phyloP scores from a whole-genome alignment of 1,284 basidiomycete genomes.

The Wallemia mellicola region DNA sequence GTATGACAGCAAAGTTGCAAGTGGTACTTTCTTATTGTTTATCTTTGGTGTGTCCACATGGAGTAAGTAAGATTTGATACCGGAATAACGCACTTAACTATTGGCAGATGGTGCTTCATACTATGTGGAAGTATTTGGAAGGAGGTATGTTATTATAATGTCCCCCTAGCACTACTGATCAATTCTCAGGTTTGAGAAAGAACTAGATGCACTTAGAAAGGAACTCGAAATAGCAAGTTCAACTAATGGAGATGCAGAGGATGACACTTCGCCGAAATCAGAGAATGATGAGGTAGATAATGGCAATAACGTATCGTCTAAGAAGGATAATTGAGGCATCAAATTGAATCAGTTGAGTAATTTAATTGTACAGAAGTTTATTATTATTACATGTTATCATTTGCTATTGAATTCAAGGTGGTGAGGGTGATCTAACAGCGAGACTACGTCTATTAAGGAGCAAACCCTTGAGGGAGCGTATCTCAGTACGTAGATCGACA shows the following conservation, averaged over 20 bases:
- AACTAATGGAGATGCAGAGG: neutral
- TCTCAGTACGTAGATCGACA: neutral
- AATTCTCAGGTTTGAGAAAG: conserved; percentile 43
- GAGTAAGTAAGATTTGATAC: conserved; percentile 39
- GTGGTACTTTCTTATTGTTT: conserved; percentile 37
- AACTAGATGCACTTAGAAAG: conserved; percentile 57
- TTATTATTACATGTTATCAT: too few relatives aligned
- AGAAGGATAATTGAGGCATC: neutral
- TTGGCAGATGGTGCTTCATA: conserved; percentile 18
- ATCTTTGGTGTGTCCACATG: conserved; percentile 56
- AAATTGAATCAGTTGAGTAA: too few relatives aligned
- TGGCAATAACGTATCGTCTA: neutral
- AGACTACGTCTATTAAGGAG: neutral
- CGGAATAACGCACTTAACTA: neutral
- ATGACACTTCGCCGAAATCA: neutral
- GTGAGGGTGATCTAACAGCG: too few relatives aligned
- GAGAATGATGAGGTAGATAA: neutral
- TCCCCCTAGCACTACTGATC: neutral
- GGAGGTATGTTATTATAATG: conserved; percentile 31
- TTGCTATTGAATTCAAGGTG: too few relatives aligned
- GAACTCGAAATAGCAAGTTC: conserved; percentile 36
- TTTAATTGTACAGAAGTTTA: too few relatives aligned
- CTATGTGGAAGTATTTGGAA: conserved; percentile 82
- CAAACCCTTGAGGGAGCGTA: neutral
- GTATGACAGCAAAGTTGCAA: conserved; percentile 43